phyloP scores from a whole-genome alignment of 345 rosid species.

The Draba incana region DNA sequence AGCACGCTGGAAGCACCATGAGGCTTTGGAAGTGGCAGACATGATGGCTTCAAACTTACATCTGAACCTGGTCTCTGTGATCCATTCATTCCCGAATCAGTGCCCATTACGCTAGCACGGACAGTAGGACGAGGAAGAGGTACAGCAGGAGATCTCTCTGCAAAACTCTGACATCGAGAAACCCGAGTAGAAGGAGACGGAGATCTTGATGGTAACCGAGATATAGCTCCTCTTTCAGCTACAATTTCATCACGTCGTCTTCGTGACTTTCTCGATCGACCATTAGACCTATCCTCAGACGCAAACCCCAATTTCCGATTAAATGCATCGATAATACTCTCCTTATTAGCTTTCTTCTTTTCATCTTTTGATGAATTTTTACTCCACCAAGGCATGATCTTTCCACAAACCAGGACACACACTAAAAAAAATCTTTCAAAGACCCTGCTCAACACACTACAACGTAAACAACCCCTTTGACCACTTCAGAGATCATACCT shows the following conservation, averaged over 20 bases:
- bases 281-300: constrained; percentile 56
- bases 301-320: constrained; percentile 62
- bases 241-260: constrained; percentile 55
- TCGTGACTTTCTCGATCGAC: constrained; percentile 54
- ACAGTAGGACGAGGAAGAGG: constrained; percentile 83
- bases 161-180: constrained; percentile 82
- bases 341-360: constrained; percentile 76
- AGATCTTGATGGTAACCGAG: constrained; percentile 71
- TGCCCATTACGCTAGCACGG: constrained; percentile 45
- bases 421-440: constrained; percentile 31
- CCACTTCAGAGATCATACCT: constrained; percentile 39
- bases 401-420: constrained; percentile 19
- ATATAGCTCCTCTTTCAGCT: constrained; percentile 66
- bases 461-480: constrained; percentile 28
- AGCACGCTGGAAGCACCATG: constrained; percentile 49
- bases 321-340: constrained; percentile 66
- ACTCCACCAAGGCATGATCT: constrained; percentile 67
- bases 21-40: constrained; percentile 75
- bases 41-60: constrained; percentile 47
- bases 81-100: constrained; percentile 56
- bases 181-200: constrained; percentile 75
- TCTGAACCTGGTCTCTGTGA: constrained; percentile 55
- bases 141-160: constrained; percentile 68
- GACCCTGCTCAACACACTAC: constrained; percentile 22
- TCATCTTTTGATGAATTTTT: constrained; percentile 71